Evolutionary conservation across 768 basidiomycete species (phyloP), one percentile per base, ranked within the genome.

Genomic region (Rhodotorula babjevae): DNA sequence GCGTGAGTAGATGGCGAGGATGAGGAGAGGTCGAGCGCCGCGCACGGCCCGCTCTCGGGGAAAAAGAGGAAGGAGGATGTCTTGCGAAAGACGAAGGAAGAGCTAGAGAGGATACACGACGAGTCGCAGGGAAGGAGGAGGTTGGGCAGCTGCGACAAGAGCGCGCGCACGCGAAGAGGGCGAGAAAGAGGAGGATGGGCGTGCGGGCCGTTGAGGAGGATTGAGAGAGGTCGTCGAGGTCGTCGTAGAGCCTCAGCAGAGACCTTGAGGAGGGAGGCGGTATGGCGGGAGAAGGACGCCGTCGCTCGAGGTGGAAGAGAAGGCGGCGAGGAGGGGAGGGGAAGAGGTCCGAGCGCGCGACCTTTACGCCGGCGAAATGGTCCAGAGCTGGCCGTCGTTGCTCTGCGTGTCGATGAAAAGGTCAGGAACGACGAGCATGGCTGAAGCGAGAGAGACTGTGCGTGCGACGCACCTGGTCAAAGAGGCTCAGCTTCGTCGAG

Each of bases 361-460:
- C 14, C 14, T 46, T 68, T 55, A 68, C 21, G 71, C 71, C 40
- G 50, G n/a, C 27, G 67, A 40, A 60, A 73, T 63, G 61, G 63
- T 68, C 71, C 71, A 73, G 4, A 46, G 56, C 66, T 73, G 71
- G 31, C 50, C 63, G 33, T 36, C 60, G 44, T 73, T 63, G 42
- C 27, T 42, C 52, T 61, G 58, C 29, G 23, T 0, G 14, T 14
- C 2, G 40, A 7, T 3, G 15, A 60, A 15, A 1, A 1, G 15
- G 14, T 25, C 31, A 15, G 14, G 40, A 14, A 3, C 25, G 7
- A 3, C 10, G 3, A 44, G 40, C 25, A n/a, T 27, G 2, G 27
- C 18, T 4, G 36, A 5, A 36, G 9, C 5, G 36, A 36, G 36
- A 36, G 36, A 36, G 36, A 36, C 4, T 5, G 36, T 5, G 36